These are phyloP conservation scores for Ambispora gerdemannii DNA, from an alignment of 192 early-diverging fungal genomes.

Conservation along the genomic window DNA sequence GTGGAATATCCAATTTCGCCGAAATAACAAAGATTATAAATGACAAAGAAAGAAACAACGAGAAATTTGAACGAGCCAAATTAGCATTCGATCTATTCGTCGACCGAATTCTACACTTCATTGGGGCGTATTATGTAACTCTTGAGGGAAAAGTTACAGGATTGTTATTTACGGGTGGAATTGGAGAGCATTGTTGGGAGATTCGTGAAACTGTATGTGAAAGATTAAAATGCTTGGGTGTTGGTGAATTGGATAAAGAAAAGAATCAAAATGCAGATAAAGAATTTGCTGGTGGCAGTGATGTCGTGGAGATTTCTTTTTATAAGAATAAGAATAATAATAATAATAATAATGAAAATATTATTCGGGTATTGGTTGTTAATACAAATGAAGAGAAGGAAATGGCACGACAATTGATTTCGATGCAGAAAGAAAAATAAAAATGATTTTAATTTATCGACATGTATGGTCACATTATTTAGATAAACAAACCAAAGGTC, in stretches of 20 bases:
- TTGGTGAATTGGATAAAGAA: not conserved
- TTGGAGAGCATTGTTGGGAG: constrained; percentile 39
- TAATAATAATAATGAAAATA: too few relatives aligned
- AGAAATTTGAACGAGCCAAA: constrained; percentile 27
- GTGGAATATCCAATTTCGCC: constrained; percentile 37
- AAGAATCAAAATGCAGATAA: constrained; percentile 14
- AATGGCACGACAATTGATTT: constrained; percentile 10
- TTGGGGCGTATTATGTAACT: constrained; percentile 39
- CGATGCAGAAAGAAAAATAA: too few relatives aligned
- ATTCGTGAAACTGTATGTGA: constrained; percentile 31
- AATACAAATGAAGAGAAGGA: constrained; percentile 42
- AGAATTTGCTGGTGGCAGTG: constrained; percentile 4
- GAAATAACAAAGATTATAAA: constrained; percentile 30
- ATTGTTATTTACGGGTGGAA: constrained; percentile 45
- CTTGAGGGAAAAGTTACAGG: constrained; percentile 33
- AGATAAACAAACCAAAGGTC: too few relatives aligned
- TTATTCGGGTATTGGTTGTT: constrained; percentile 36
- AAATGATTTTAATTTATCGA: too few relatives aligned
- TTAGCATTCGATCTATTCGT: constrained; percentile 43
- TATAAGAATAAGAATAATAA: not conserved
- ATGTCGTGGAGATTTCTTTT: constrained; percentile 24
- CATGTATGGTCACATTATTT: too few relatives aligned
- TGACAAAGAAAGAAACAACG: not conserved
- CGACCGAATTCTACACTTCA: constrained; percentile 42
- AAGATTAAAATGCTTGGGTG: constrained; percentile 31